Evolutionary conservation across 2,329 filamentous ascomycete species (phyloP), one percentile per base, ranked within the genome.

Genomic region (Ceratocystiopsis brevicomis): DNA sequence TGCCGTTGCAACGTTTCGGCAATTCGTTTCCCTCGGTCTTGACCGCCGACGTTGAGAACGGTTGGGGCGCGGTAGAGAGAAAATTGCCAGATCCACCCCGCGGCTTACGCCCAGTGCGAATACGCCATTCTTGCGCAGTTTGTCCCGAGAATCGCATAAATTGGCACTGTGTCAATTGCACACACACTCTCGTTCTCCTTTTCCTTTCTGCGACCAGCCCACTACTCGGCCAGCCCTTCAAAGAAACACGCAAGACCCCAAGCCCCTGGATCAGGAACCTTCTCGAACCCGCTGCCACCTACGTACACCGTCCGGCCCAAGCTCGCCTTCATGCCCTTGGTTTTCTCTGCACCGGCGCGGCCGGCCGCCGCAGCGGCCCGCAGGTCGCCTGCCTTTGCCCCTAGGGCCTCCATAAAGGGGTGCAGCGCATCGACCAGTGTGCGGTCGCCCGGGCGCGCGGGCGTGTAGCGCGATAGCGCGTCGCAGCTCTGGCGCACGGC

Each of bases 281-380:
- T 64, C 62, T 75, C 76, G 63, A 69, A 87, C 15, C 80, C 81
- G 56, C 66, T 71, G 48, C 80, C 81, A 48, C 81, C 84, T 41
- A 93, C 75, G 57, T 92, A 92, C 12, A 90, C 84, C 2, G 80
- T 75, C 46, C 85, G 66, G 9, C 90, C 90, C 37, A 98, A 65
- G 52, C 79, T 90, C 37, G 90, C 84, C 58, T 81, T 76, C 87
- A 98, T 95, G 19, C 80, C 81, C 65, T 87, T 93, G 17, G 90
- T 96, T 30, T 73, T 73, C 50, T 88, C 79, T 4, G 87, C 81
- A 0, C 81, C 90, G 39, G 76, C 67, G 49, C 73, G 71, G 0
- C 86, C 79, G 2, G 83, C 85, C 52, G 75, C 66, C 0, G 84
- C 85, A 9, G 90, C 87, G 56, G 76, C 67, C 50, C 73, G 69